These are phyloP conservation scores for Limtongia smithiae DNA, from an alignment of 805 yeast species.

Conservation along the genomic window DNA sequence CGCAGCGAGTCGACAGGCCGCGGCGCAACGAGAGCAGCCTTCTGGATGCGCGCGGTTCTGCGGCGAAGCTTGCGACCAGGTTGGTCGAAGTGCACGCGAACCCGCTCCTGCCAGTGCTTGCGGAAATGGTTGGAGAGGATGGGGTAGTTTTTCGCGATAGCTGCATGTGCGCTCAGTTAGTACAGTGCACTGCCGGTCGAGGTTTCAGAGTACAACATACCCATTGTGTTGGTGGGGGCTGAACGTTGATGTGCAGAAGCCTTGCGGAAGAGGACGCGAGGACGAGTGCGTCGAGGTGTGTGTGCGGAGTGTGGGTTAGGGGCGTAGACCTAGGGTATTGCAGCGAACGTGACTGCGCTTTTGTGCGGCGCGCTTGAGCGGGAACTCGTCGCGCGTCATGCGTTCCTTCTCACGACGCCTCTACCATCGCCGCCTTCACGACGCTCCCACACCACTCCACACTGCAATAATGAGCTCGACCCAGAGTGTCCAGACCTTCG, in stretches of 20 bases:
- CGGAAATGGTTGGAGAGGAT: slow-evolving; percentile 99
- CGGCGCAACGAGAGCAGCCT: slow-evolving; percentile 95
- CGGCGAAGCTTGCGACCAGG: slow-evolving; percentile 99
- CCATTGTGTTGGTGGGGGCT: background rate
- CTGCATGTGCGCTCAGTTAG: slow-evolving; percentile 50
- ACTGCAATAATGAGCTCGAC: slow-evolving; percentile 15
- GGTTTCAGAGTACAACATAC: no score
- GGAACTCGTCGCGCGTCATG: background rate
- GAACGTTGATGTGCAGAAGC: background rate
- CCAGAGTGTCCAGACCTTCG: slow-evolving; percentile 68
- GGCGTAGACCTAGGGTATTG: background rate
- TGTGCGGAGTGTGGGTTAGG: background rate
- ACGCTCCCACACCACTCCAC: slow-evolving; percentile 1
- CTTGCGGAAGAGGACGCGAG: slow-evolving; percentile 5
- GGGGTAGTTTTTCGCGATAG: slow-evolving; percentile 98
- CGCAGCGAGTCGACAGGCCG: slow-evolving; percentile 94
- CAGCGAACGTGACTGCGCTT: slow-evolving; percentile 24
- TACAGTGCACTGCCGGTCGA: no score
- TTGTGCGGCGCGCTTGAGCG: background rate
- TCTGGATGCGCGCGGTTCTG: slow-evolving; percentile 88
- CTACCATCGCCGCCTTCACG: background rate
- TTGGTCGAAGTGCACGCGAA: slow-evolving; percentile 99
- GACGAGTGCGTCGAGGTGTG: slow-evolving; percentile 1
- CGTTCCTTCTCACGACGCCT: background rate
- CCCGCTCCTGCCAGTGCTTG: slow-evolving; percentile 99